A percentile compares a stretch with the other conserved stretches of the same genome.
These are phyloP conservation scores for Trichosanthes cucumerina DNA, from an alignment of 306 rosid genomes.

Conservation along the genomic window DNA sequence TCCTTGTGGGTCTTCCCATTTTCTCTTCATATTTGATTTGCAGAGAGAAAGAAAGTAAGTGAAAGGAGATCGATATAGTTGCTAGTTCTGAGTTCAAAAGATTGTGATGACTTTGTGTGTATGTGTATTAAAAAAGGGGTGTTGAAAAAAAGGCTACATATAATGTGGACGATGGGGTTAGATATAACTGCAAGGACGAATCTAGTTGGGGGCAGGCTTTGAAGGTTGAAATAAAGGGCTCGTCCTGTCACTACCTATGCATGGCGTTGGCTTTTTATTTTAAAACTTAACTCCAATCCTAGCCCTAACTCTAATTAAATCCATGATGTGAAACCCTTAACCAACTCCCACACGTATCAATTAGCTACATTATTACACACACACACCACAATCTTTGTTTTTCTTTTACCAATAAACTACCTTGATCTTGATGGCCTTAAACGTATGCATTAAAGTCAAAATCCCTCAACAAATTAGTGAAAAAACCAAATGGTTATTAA, in stretches of 20 bases:
- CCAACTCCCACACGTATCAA: neutral
- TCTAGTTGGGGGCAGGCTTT: constrained; percentile 13
- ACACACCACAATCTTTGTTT: neutral
- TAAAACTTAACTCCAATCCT: neutral
- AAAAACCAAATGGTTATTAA: no score
- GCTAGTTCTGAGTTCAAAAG: neutral
- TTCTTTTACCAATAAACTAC: neutral
- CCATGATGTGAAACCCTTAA: constrained; percentile 6
- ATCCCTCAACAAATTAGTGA: neutral
- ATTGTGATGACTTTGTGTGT: neutral
- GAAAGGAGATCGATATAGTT: neutral
- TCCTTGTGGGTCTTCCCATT: constrained; percentile 16
- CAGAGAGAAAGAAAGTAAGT: neutral
- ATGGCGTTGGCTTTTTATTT: neutral
- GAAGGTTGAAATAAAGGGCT: neutral
- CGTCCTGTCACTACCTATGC: neutral
- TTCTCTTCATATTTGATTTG: constrained; percentile 22
- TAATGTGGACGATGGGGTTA: constrained; percentile 1
- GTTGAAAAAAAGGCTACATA: neutral
- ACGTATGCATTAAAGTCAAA: neutral
- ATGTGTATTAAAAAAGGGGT: neutral
- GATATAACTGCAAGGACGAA: constrained; percentile 6
- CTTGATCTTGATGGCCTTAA: neutral
- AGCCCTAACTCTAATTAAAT: neutral
- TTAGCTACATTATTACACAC: neutral